Evolutionary conservation across 169 alveolate genomes (phyloP).

Genomic region (Cryptosporidium sp.): DNA sequence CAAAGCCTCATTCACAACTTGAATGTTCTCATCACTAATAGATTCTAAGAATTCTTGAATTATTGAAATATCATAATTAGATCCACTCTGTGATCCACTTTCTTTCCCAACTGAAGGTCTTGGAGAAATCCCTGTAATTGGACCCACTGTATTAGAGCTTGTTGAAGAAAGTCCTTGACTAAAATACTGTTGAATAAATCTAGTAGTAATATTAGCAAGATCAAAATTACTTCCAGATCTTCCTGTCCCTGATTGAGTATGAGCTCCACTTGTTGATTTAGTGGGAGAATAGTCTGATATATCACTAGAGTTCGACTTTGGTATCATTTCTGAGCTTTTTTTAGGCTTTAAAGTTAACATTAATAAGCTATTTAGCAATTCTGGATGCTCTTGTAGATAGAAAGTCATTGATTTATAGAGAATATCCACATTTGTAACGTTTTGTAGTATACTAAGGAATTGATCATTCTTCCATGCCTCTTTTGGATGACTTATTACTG

Average conservation of each 20-base stretch:
- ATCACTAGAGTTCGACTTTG: slow-evolving; percentile 18
- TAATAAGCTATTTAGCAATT: slow-evolving; percentile 92
- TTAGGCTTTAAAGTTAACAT: slow-evolving; percentile 79
- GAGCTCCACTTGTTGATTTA: slow-evolving; percentile 94
- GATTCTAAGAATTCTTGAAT: slow-evolving; percentile 66
- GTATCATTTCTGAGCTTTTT: slow-evolving; percentile 1
- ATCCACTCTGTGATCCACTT: neutral
- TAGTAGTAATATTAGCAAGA: slow-evolving; percentile 45
- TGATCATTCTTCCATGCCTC: slow-evolving; percentile 96
- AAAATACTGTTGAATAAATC: slow-evolving; percentile 63
- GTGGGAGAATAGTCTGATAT: slow-evolving; percentile 78
- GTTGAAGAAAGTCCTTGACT: slow-evolving; percentile 75
- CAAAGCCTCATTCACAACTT: slow-evolving; percentile 96
- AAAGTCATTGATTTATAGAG: slow-evolving; percentile 97
- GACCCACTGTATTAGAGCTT: slow-evolving; percentile 84
- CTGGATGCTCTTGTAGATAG: slow-evolving; percentile 98
- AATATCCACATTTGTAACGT: slow-evolving; percentile 95
- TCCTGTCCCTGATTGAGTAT: slow-evolving; percentile 83
- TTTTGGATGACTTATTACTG: slow-evolving; percentile 97
- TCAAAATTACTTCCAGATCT: slow-evolving; percentile 82
- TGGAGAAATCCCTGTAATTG: slow-evolving; percentile 89
- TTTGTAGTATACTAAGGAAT: slow-evolving; percentile 88
- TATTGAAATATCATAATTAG: slow-evolving; percentile 22
- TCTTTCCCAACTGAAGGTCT: neutral
- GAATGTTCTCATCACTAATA: slow-evolving; percentile 58